Evolutionary conservation across 192 early-diverging fungal species (phyloP).

Genomic region (Mortierella alpina): DNA sequence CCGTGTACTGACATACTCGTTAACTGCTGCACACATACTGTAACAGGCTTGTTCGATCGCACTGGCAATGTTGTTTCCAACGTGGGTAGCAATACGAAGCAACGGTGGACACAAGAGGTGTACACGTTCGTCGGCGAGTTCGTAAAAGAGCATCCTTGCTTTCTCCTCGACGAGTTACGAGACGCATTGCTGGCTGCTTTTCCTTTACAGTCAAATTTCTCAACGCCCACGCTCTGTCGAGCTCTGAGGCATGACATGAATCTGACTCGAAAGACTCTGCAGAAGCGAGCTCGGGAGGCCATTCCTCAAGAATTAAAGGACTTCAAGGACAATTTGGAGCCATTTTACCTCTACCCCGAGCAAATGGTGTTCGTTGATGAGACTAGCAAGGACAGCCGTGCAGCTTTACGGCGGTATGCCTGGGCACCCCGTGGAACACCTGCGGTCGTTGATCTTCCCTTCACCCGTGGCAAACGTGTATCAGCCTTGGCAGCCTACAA

Average conservation of each 20-base stretch:
- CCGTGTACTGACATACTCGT: no score
- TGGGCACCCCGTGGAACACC: not conserved
- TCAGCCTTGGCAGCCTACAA: conserved; percentile 1
- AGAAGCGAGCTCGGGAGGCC: not conserved
- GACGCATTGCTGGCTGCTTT: not conserved
- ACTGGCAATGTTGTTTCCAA: no score
- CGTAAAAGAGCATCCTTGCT: no score
- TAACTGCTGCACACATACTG: no score
- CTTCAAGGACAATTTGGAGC: not conserved
- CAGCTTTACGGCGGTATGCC: not conserved
- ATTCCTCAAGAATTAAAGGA: not conserved
- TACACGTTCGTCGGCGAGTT: no score
- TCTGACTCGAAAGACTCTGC: not conserved
- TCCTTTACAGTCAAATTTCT: not conserved
- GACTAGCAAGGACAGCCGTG: conserved; percentile 3
- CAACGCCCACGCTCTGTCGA: not conserved
- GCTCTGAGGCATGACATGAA: not conserved
- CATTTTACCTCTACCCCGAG: not conserved
- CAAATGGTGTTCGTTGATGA: not conserved
- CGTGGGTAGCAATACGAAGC: no score
- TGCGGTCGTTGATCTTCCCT: not conserved
- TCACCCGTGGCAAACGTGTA: not conserved
- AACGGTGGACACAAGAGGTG: no score
- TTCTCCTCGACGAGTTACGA: not conserved
- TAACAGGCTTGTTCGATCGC: no score